Evolutionary conservation across 345 rosid species (phyloP).

Genomic region (Gossypium anomalum): DNA sequence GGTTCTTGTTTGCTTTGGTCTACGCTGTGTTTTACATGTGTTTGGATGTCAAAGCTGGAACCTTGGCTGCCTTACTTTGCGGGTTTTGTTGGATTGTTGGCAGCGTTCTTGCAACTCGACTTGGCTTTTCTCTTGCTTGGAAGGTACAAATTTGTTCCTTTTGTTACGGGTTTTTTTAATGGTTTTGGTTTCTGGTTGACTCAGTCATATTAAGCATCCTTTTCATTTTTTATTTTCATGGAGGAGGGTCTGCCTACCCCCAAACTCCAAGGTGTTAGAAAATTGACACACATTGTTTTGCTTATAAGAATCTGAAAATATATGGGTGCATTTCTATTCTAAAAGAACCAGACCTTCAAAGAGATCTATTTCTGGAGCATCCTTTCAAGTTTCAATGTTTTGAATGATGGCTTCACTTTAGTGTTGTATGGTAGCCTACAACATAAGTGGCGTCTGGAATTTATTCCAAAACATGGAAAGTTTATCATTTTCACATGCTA

Average conservation of each 20-base stretch:
- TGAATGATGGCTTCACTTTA: not conserved
- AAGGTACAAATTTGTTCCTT: conserved; percentile 29
- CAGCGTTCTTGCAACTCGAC: conserved; percentile 35
- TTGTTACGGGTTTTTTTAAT: not conserved
- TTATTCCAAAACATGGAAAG: not conserved
- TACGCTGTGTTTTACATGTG: conserved; percentile 44
- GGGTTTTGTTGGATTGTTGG: conserved; percentile 42
- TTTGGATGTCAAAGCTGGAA: conserved; percentile 53
- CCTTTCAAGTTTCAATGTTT: not conserved
- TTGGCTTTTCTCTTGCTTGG: conserved; percentile 56
- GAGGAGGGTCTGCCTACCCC: not conserved
- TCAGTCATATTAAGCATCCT: not conserved
- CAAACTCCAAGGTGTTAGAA: not conserved
- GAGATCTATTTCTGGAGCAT: not conserved
- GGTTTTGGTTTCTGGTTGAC: not conserved
- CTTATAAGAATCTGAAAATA: not conserved
- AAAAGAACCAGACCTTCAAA: not conserved
- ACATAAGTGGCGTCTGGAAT: not conserved
- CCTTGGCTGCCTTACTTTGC: conserved; percentile 54
- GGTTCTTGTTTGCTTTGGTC: conserved; percentile 42
- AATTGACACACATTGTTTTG: not conserved
- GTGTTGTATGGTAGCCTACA: not conserved
- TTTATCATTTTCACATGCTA: not conserved
- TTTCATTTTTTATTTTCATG: not conserved
- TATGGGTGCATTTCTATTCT: not conserved